These are phyloP conservation scores for Lasiodiplodia gonubiensis DNA, from an alignment of 2,329 filamentous ascomycete species.

Conservation along the genomic window DNA sequence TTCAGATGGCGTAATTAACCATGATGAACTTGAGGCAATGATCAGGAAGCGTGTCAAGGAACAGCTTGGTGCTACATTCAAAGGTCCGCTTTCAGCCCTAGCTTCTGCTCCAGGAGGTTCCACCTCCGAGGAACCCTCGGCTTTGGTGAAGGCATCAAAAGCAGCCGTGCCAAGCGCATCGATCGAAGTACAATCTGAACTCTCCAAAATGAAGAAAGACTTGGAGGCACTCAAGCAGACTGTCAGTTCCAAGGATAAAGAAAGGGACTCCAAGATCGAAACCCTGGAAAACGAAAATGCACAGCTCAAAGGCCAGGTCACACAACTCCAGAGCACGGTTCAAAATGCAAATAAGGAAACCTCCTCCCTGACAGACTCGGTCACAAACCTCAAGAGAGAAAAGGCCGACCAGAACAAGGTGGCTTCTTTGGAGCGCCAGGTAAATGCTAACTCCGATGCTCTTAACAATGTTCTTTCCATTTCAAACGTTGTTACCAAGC, in stretches of 20 bases:
- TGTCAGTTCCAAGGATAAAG: not conserved
- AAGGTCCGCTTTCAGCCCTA: not conserved
- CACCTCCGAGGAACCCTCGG: not conserved
- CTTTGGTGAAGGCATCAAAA: not conserved
- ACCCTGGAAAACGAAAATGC: not conserved
- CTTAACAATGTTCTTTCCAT: not conserved
- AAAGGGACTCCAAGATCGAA: not conserved
- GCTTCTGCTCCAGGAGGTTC: not conserved
- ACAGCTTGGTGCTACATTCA: not conserved
- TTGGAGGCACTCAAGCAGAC: not conserved
- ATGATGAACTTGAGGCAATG: not conserved
- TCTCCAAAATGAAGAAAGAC: not conserved
- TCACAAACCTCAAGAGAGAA: not conserved
- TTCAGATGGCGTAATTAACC: not conserved
- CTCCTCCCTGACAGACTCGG: not conserved
- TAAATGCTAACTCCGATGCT: not conserved
- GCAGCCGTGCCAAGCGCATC: too few relatives aligned
- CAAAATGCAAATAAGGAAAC: not conserved
- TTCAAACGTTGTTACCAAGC: not conserved
- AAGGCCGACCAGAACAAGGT: not conserved
- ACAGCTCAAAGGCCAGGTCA: not conserved
- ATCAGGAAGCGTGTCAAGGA: not conserved
- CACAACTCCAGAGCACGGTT: not conserved
- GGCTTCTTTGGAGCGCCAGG: not conserved
- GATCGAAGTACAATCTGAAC: not conserved